These are phyloP conservation scores for Grosmannia huntii DNA, from an alignment of 2,329 filamentous ascomycete genomes.

Conservation along the genomic window DNA sequence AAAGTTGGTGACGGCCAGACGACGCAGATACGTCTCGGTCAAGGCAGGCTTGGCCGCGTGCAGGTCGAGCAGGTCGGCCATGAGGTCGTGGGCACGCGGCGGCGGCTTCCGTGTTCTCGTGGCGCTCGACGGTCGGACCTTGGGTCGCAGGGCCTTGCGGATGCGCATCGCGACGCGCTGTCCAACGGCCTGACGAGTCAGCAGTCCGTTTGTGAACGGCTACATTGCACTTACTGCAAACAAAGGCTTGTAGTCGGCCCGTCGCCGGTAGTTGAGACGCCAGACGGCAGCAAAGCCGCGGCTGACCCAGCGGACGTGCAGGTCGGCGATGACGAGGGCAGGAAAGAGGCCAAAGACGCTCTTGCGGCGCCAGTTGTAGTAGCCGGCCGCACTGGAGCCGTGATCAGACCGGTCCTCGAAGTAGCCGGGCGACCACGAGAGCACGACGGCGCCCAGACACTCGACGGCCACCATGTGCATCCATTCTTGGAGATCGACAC, in stretches of 20 bases:
- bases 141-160: not conserved
- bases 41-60: slow-evolving; percentile 33
- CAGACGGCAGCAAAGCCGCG: slow-evolving; percentile 29
- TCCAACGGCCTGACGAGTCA: not conserved
- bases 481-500: slow-evolving; percentile 38
- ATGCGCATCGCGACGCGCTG: slow-evolving; percentile 4
- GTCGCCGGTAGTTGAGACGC: slow-evolving; percentile 31
- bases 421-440: slow-evolving; percentile 40
- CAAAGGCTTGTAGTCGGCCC: slow-evolving; percentile 31
- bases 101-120: not conserved
- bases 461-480: slow-evolving; percentile 44
- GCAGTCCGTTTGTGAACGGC: too few species aligned
- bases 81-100: slow-evolving; percentile 24
- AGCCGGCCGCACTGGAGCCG: slow-evolving; percentile 34
- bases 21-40: slow-evolving; percentile 32
- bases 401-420: slow-evolving; percentile 30
- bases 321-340: slow-evolving; percentile 23
- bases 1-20: slow-evolving; percentile 42
- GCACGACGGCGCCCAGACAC: slow-evolving; percentile 33
- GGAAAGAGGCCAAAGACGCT: slow-evolving; percentile 40
- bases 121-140: not conserved
- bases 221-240: slow-evolving; percentile 28
- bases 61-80: slow-evolving; percentile 33
- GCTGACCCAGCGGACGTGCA: slow-evolving; percentile 23
- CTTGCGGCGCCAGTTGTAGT: slow-evolving; percentile 37